Base-by-base conservation (phyloP, 371 early-diverging fungal genomes). In the Aphelidium insulamus region DNA sequence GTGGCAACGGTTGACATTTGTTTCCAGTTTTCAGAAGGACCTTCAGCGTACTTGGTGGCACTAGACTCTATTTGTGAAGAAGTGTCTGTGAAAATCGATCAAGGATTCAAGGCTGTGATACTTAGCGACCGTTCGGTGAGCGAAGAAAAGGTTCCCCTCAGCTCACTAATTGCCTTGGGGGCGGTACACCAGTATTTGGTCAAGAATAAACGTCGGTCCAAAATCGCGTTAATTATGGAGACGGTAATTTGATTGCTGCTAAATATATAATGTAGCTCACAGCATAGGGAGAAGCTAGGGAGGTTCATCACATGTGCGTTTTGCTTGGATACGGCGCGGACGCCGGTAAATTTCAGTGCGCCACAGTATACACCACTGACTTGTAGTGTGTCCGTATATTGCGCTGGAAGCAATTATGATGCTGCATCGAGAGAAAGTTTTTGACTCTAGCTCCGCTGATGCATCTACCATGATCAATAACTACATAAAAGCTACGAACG, bases 261-360 rank as follows among this genome's bases (percentile, higher is more conserved):
- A n/a, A n/a, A n/a, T n/a, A n/a, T n/a, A n/a, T n/a, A n/a, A n/a
- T n/a, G n/a, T n/a, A n/a, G n/a, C n/a, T n/a, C n/a, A n/a, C n/a
- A n/a, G n/a, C n/a, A n/a, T n/a, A n/a, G n/a, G n/a, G 75, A 17
- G 95, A 94, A 59, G 91, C 86, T 2, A 68, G 90, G 39, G 90
- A 94, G 49, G 85, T 85, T 3, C 95, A 94, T 51, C 95, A 94
- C 37, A 73, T 82, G 43, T 88, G 88, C 54, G 85, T 84, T 3
- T 59, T 94, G 28, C 56, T 91, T n/a, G 92, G 91, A 31, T 90
- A 90, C 44, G 95, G 95, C 56, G 90, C 82, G 21, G 95, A 94
- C 55, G 88, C 83, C 21, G 65, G 43, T 43, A 23, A 33, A 47
- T 48, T 12, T 26, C 11, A 11, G n/a, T 26, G n/a, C 26, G n/a